Percentiles rank a stretch among this genome's conserved stretches.
phyloP scores from a whole-genome alignment of 192 early-diverging fungal species.

The Mortierella hygrophila region DNA sequence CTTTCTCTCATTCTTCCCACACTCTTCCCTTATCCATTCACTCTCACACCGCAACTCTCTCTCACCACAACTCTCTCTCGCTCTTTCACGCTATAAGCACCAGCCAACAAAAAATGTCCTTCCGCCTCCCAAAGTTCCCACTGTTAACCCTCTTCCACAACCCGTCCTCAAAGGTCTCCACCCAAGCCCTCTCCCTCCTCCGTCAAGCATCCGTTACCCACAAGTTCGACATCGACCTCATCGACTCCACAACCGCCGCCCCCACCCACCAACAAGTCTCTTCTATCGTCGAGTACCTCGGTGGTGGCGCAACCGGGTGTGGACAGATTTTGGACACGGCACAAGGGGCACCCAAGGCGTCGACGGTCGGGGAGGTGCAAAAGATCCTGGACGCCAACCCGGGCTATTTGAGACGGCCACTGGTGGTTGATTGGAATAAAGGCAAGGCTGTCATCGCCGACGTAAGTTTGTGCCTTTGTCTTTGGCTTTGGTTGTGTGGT shows the following conservation, averaged over 20 bases:
- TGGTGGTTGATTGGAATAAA: constrained; percentile 52
- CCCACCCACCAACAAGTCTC: constrained; percentile 53
- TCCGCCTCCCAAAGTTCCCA: constrained; percentile 46
- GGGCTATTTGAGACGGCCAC: constrained; percentile 30
- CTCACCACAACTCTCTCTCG: background rate
- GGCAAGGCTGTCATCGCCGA: constrained; percentile 41
- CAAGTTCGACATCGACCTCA: constrained; percentile 38
- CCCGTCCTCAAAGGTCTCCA: constrained; percentile 19
- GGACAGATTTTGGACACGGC: constrained; percentile 7
- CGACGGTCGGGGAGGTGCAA: constrained; percentile 41
- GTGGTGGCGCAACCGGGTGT: constrained; percentile 28
- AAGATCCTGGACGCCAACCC: constrained; percentile 50
- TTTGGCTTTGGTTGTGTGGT: background rate
- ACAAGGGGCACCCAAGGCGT: constrained; percentile 35
- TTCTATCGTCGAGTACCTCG: constrained; percentile 40
- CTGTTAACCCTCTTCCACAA: constrained; percentile 48
- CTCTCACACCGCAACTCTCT: background rate
- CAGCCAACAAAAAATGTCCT: constrained; percentile 27
- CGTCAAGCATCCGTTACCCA: constrained; percentile 27
- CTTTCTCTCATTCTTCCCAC: too few species aligned
- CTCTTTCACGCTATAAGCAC: background rate
- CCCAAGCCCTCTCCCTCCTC: constrained; percentile 33
- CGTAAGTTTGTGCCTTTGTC: background rate
- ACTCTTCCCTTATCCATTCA: background rate
- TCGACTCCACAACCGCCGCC: constrained; percentile 15